A percentile compares a stretch with the other conserved stretches of the same genome.
Evolutionary conservation across 1,284 basidiomycete genomes (phyloP).

Genomic region (Bondarzewia mesenterica): DNA sequence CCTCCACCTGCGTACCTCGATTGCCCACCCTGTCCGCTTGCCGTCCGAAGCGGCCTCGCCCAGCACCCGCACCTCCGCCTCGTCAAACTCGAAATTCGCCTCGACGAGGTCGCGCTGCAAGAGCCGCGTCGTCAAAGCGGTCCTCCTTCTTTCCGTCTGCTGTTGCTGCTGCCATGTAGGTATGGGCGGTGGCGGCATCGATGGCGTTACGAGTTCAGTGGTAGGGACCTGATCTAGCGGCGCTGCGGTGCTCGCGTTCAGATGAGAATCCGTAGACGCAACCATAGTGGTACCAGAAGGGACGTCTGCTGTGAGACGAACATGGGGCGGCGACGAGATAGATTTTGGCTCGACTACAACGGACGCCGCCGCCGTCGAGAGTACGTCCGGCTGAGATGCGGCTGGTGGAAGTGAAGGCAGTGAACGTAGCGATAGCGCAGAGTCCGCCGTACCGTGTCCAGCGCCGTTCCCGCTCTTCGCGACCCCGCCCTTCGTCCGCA

Average conservation of each 20-base stretch:
- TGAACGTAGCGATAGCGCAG: too few species aligned
- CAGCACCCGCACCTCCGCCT: conserved; percentile 18
- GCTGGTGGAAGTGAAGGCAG: too few species aligned
- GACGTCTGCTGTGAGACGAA: too few species aligned
- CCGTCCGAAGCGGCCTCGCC: conserved; percentile 5
- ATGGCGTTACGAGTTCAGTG: background rate
- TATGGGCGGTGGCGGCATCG: background rate
- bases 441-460: too few species aligned
- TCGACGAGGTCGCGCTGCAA: conserved; percentile 18
- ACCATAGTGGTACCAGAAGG: too few species aligned
- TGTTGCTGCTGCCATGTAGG: background rate
- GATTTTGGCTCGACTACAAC: too few species aligned
- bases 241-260: too few species aligned
- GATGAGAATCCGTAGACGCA: too few species aligned
- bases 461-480: too few species aligned
- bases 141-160: background rate
- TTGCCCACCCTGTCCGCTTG: conserved; percentile 11
- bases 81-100: conserved; percentile 20
- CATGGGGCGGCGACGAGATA: too few species aligned
- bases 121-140: conserved; percentile 10
- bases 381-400: too few species aligned
- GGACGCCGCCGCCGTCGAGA: too few species aligned
- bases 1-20: conserved; percentile 14
- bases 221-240: background rate
- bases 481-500: background rate